Evolutionary conservation across 495 filamentous ascomycete genomes (phyloP), one percentile per base, ranked within the genome.

Genomic region (Penicillium daleae): DNA sequence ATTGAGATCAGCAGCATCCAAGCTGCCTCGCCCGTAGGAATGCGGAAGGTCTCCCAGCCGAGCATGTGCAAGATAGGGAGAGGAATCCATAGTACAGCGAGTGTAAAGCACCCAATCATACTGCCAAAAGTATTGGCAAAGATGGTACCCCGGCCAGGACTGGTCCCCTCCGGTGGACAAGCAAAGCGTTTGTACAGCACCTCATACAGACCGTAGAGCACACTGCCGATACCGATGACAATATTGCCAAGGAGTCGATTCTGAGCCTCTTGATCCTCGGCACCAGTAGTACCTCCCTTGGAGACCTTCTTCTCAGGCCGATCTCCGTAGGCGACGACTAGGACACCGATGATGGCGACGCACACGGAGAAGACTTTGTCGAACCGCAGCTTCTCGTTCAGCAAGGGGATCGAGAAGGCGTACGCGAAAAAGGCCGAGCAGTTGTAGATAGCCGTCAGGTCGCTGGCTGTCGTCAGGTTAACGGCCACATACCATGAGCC

Each of bases 351-450:
- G 51, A 97, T 95, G 21, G 95, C 94, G 35, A 99, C 83, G 8
- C 80, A 80, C 2, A 99, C 95, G 1, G 94, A 88, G 37, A 93
- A 72, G 27, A 91, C 85, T 78, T 97, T 99, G 71, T 90, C 90
- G 24, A 86, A 72, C 4, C 90, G 87, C 12, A 96, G 69, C 69
- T 88, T 89, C 74, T 99, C 95, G 29, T 92, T 88, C 0, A 99
- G 80, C 13, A 99, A 71, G 0, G 92, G 92, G 24, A 99, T 91
- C 49, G 90, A 92, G 70, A 99, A 99, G 10, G 88, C 94, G 71
- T 99, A 99, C 32, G 95, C 95, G 75, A 97, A 99, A 77, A 99
- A 99, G 51, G 95, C 93, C 53, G 91, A 96, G 82, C 95, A 99
- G 75, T 99, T 99, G 83, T 98, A 99, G 71, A 99, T 99, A 26